Conservation (phyloP, 2,329 filamentous ascomycete genomes). For the Hysterium pulicare region DNA sequence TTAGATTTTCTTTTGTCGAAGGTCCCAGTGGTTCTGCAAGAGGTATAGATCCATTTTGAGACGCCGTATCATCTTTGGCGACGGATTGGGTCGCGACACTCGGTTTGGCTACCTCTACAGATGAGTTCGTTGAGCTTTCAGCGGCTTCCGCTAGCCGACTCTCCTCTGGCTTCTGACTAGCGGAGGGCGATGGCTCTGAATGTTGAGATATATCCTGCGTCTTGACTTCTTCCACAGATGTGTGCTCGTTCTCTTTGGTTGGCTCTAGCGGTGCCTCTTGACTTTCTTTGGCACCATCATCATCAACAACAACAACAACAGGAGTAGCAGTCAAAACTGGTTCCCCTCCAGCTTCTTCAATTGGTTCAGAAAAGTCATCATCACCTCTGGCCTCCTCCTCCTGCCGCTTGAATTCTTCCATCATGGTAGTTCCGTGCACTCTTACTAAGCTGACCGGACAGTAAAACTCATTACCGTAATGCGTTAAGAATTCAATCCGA, state of each 20-base stretch:
- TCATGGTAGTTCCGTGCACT: constrained; percentile 89
- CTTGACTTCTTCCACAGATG: neutral
- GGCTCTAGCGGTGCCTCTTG: constrained; percentile 19
- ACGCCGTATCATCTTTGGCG: too few relatives aligned
- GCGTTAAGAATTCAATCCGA: constrained; percentile 83
- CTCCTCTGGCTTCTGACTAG: neutral
- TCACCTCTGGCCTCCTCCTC: constrained; percentile 62
- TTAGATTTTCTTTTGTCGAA: too few relatives aligned
- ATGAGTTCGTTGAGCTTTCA: constrained; percentile 7
- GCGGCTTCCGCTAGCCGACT: constrained; percentile 3
- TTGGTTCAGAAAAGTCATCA: constrained; percentile 60
- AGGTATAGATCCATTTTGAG: too few relatives aligned
- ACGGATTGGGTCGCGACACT: too few relatives aligned
- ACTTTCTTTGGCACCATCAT: constrained; percentile 11
- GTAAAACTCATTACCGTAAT: constrained; percentile 96
- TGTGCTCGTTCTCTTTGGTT: constrained; percentile 10
- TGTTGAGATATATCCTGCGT: constrained; percentile 4
- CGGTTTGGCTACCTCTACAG: too few relatives aligned
- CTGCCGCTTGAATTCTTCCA: constrained; percentile 90
- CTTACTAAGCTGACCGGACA: constrained; percentile 88
- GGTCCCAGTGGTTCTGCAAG: too few relatives aligned
- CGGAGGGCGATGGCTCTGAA: too few relatives aligned
- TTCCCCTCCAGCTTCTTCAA: constrained; percentile 41
- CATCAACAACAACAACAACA: constrained; percentile 26
- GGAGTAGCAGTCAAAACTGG: constrained; percentile 35